Evolutionary conservation across 805 yeast species (phyloP), one percentile per base, ranked within the genome.

Genomic region (Saccharomycopsis oosterbeekiorum): DNA sequence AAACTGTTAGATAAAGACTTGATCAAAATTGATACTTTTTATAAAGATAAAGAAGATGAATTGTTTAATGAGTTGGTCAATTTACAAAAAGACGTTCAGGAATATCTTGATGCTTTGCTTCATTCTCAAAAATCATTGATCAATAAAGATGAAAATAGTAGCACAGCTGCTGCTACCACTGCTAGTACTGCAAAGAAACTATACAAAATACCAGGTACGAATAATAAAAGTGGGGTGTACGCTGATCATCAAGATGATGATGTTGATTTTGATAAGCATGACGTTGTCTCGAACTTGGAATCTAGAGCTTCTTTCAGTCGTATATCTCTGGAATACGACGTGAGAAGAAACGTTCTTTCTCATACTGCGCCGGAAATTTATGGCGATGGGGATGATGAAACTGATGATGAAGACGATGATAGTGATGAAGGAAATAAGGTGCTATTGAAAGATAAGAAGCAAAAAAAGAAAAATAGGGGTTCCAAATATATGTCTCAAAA

Each of bases 1-100:
- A 78, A 83, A 19, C 93, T 94, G 1, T 75, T 94, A 63, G 90
- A 93, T 70, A 80, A 81, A 9, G 98, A 94, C 72, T 75, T 89
- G 65, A 71, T 70, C 58, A 89, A 90, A 70, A 84, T 94, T 57
- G 92, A 90, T 71, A 77, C 74, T 56, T 94, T 94, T 69, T 94
- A 84, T 73, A 74, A 74, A 51, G 74, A 76, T 37, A 91, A 87
- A 67, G 96, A 92, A 70, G 74, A 71, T n/a, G 79, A 78, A 51
- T 76, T 84, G 4, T 79, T 73, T 63, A 73, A 70, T 34, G 83
- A 79, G 59, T 82, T 84, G 64, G 82, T 82, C 51, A 80, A 42
- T 11, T 72, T 92, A 59, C 72, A 81, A 8, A 79, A 75, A 21
- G 96, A 89, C 66, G 80, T 86, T 21, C 81, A 78, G 24, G 84